phyloP scores from a whole-genome alignment of 129 eudicot species.

The Tanacetum coccineum region DNA sequence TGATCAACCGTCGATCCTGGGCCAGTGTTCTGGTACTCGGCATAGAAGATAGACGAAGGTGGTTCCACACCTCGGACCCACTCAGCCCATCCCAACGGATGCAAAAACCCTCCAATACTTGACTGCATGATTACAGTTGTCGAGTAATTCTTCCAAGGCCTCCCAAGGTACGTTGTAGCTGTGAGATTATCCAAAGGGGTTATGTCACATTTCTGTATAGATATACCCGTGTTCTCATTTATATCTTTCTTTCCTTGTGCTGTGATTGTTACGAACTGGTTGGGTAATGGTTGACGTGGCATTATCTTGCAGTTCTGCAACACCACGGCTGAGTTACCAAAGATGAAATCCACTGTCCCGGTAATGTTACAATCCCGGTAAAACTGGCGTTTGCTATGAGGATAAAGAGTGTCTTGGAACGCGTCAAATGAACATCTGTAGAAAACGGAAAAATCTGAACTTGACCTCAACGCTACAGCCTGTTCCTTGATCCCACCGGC shows the following conservation, averaged over 20 bases:
- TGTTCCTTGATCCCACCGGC: too few relatives aligned
- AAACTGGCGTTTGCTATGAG: too few relatives aligned
- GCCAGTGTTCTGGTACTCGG: slow-evolving; percentile 53
- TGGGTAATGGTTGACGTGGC: too few relatives aligned
- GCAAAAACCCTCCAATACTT: slow-evolving; percentile 38
- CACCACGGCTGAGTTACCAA: too few relatives aligned
- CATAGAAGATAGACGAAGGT: slow-evolving; percentile 45
- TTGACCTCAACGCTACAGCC: too few relatives aligned
- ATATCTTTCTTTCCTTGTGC: slow-evolving; percentile 34
- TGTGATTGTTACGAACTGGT: too few relatives aligned
- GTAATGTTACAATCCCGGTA: too few relatives aligned
- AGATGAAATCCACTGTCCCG: too few relatives aligned
- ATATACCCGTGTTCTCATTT: slow-evolving; percentile 45
- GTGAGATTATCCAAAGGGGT: slow-evolving; percentile 34
- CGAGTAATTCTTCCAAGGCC: slow-evolving; percentile 67
- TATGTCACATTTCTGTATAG: slow-evolving; percentile 44
- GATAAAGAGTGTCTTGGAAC: too few relatives aligned
- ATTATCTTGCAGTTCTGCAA: too few relatives aligned
- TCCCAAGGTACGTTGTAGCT: slow-evolving; percentile 47
- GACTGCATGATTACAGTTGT: slow-evolving; percentile 59
- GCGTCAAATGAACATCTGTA: too few relatives aligned
- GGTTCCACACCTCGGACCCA: slow-evolving; percentile 52
- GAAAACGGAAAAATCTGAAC: too few relatives aligned
- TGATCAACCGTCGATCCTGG: slow-evolving; percentile 35
- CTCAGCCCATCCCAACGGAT: slow-evolving; percentile 49